phyloP scores from a whole-genome alignment of 1,284 basidiomycete species.

The Apiotrichum mycotoxinovorans region DNA sequence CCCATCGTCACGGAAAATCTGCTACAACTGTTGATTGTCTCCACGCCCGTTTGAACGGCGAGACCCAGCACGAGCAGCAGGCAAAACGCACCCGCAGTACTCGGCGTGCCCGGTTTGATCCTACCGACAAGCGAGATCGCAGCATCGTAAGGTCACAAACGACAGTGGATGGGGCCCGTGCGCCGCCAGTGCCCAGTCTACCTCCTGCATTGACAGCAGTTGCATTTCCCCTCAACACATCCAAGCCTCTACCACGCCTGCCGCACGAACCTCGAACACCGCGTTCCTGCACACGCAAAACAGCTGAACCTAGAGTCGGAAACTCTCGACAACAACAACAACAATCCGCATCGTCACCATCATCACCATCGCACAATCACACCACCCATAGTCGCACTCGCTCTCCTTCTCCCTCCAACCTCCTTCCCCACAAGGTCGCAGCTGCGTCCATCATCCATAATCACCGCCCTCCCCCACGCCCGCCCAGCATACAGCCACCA shows the following conservation, averaged over 20 bases:
- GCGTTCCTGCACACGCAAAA: not conserved
- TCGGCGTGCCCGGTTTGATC: not conserved
- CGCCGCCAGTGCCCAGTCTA: too few relatives aligned
- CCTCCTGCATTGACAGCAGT: too few relatives aligned
- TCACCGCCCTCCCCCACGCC: conserved; percentile 6
- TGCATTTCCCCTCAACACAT: not conserved
- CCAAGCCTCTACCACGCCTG: not conserved
- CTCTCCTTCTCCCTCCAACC: not conserved
- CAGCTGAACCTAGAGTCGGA: not conserved
- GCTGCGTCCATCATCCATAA: conserved; percentile 6
- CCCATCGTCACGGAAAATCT: too few relatives aligned
- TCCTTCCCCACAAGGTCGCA: not conserved
- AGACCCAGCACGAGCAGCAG: not conserved
- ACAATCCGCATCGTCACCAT: not conserved
- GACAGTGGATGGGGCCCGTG: too few relatives aligned
- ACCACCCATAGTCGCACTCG: too few relatives aligned
- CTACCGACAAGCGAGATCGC: too few relatives aligned
- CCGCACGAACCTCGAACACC: not conserved
- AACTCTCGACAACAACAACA: not conserved
- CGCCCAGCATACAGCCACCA: conserved; percentile 2
- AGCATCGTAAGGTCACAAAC: too few relatives aligned
- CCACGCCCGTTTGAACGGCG: too few relatives aligned
- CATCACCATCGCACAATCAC: not conserved
- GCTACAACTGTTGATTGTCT: too few relatives aligned
- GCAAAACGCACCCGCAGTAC: not conserved